phyloP scores from a whole-genome alignment of 805 yeast genomes.

The Pichia deserticola region DNA sequence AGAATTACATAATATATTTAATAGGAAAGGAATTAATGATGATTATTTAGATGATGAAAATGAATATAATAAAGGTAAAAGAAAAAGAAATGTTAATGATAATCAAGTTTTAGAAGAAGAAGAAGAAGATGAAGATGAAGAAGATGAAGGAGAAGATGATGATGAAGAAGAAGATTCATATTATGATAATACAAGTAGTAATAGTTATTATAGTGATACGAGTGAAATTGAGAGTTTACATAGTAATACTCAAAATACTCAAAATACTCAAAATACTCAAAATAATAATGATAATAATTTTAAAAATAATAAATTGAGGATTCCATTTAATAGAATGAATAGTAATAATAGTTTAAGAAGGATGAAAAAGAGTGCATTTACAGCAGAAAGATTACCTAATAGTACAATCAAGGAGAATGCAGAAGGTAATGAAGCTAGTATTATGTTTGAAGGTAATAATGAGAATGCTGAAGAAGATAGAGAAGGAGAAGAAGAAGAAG shows the following conservation, averaged over 20 bases:
- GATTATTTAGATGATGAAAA: too few species aligned
- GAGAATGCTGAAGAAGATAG: background rate
- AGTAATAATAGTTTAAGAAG: slow-evolving; percentile 16
- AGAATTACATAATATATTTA: slow-evolving; percentile 2
- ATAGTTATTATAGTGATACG: too few species aligned
- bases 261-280: too few species aligned
- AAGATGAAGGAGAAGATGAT: too few species aligned
- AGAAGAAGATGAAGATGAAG: too few species aligned
- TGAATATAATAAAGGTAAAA: background rate
- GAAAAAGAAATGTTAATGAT: background rate
- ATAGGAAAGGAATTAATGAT: too few species aligned
- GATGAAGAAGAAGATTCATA: too few species aligned
- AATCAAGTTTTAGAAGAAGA: too few species aligned
- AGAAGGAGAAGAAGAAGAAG: background rate
- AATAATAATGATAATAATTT: background rate
- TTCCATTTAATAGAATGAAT: background rate
- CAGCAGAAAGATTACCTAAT: slow-evolving; percentile 65
- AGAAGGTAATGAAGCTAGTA: slow-evolving; percentile 59
- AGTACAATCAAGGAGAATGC: slow-evolving; percentile 63
- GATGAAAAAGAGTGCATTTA: slow-evolving; percentile 30
- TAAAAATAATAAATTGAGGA: background rate
- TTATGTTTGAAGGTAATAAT: slow-evolving; percentile 31
- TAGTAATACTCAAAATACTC: too few species aligned
- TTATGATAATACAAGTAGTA: too few species aligned
- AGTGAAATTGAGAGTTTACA: too few species aligned